Base-by-base conservation (phyloP, 2,329 filamentous ascomycete species). In the Dendryphion nanum region DNA sequence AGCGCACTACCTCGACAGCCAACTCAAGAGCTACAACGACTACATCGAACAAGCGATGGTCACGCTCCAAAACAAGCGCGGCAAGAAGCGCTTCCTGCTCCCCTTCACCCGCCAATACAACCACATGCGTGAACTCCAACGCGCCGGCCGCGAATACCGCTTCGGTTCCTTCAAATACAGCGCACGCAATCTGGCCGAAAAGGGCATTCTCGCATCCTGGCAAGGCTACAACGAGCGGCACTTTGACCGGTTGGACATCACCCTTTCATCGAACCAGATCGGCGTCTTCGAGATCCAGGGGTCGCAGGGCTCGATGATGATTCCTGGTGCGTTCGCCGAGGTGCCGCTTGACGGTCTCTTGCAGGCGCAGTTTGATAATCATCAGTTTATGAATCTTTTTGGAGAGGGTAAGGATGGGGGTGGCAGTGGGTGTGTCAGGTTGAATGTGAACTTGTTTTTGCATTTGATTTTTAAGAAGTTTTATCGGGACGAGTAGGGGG, bases 391-490 rank as follows among this genome's bases (percentile, higher is more conserved):
- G 81, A 89, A 88, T 59, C 75, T 97, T 44, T 98, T 98, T 59
- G 65, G 62, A 3, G 64, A 64, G 51, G 44, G 36, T 4, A 40
- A 35, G 38, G 48, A 35, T 38, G 42, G 42, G 33, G 38, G 43
- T 18, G 48, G 53, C 3, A 46, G 53, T 32, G 57, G 68, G 1
- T 61, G 64, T 47, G 76, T 96, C 61, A 84, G 86, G 68, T 78
- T 98, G 59, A 97, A 97, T 67, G 93, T 98, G 59, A 98, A 98
- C 72, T 68, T 98, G 60, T 81, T 98, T 70, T 75, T 98, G 74
- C 93, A 98, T 76, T 75, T 97, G 67, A 79, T 98, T 53, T 97
- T 97, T 76, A 95, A 94, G 79, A 98, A 98, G 77, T 98, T 98
- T 68, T 98, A 98, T 49, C 59, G 69, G 45, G 72, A 75, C 41